Evolutionary conservation across 345 rosid species (phyloP).

Genomic region (Citrus australasica): DNA sequence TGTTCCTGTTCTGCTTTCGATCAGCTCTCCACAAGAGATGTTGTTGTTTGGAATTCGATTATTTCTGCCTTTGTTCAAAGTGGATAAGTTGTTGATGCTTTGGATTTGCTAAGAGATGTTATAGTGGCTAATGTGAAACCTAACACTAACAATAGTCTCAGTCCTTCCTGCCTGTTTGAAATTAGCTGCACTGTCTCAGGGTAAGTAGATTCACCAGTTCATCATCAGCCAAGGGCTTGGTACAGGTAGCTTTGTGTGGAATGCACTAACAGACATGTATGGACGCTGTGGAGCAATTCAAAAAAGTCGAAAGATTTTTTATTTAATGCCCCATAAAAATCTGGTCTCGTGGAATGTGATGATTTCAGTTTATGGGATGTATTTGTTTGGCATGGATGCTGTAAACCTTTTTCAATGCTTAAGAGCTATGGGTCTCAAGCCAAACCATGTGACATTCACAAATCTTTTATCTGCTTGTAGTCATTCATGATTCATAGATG

Average conservation of each 20-base stretch:
- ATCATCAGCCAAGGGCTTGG: conserved; percentile 28
- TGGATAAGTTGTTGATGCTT: conserved; percentile 16
- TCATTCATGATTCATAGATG: conserved; percentile 27
- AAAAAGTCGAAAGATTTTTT: conserved; percentile 21
- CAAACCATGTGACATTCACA: conserved; percentile 5
- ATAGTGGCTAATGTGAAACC: conserved; percentile 26
- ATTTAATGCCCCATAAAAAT: conserved; percentile 18
- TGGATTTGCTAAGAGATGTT: conserved; percentile 29
- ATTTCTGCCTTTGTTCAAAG: conserved; percentile 24
- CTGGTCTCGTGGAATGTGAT: conserved; percentile 28
- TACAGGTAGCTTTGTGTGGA: conserved; percentile 20
- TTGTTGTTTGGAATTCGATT: conserved; percentile 34
- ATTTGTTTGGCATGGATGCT: conserved; percentile 28
- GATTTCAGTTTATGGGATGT: conserved; percentile 30
- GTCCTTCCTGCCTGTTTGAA: conserved; percentile 41
- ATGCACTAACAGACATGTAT: conserved; percentile 28
- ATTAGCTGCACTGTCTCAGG: conserved; percentile 35
- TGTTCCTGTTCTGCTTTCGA: conserved; percentile 21
- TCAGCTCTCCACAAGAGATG: conserved; percentile 29
- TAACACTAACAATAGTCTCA: conserved; percentile 27
- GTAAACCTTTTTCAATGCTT: conserved; percentile 24
- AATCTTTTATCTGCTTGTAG: conserved; percentile 25
- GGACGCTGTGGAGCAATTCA: conserved; percentile 27
- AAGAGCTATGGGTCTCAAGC: conserved; percentile 17
- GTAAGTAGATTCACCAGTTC: conserved; percentile 41